phyloP scores from a whole-genome alignment of 345 rosid species.

The Melastoma malabathricum region DNA sequence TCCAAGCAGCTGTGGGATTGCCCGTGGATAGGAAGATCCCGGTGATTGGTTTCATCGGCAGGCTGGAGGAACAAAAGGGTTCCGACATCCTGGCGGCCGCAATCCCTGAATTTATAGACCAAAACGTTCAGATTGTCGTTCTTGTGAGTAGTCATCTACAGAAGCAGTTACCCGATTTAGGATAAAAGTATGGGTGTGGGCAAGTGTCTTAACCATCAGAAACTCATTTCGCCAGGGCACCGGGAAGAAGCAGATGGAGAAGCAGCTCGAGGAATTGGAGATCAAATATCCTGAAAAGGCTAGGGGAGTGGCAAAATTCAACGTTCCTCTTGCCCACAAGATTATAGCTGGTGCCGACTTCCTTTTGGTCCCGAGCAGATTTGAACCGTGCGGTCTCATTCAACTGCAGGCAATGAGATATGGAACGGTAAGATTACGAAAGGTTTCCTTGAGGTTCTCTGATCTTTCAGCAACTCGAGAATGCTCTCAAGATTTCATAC shows the following conservation, averaged over 20 bases:
- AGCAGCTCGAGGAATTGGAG: conserved; percentile 56
- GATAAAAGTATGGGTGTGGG: not conserved
- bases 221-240: conserved; percentile 45
- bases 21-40: conserved; percentile 79
- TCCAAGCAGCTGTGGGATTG: conserved; percentile 82
- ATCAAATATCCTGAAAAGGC: conserved; percentile 50
- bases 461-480: not conserved
- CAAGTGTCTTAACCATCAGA: no score
- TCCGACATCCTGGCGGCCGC: conserved; percentile 80
- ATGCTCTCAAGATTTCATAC: not conserved
- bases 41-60: conserved; percentile 84
- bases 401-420: conserved; percentile 95
- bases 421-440: conserved; percentile 48
- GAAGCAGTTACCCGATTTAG: not conserved
- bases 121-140: conserved; percentile 59
- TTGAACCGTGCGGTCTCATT: conserved; percentile 97
- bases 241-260: conserved; percentile 73
- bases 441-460: no score
- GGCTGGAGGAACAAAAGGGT: conserved; percentile 96
- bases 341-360: conserved; percentile 86
- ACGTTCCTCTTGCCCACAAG: conserved; percentile 71
- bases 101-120: conserved; percentile 39
- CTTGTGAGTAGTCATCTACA: conserved; percentile 38
- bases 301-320: conserved; percentile 73
- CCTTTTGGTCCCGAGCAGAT: conserved; percentile 76